Evolutionary conservation across 208 protist genomes (phyloP), one percentile per base, ranked within the genome.

Genomic region (Leptomonas pyrrhocoris): DNA sequence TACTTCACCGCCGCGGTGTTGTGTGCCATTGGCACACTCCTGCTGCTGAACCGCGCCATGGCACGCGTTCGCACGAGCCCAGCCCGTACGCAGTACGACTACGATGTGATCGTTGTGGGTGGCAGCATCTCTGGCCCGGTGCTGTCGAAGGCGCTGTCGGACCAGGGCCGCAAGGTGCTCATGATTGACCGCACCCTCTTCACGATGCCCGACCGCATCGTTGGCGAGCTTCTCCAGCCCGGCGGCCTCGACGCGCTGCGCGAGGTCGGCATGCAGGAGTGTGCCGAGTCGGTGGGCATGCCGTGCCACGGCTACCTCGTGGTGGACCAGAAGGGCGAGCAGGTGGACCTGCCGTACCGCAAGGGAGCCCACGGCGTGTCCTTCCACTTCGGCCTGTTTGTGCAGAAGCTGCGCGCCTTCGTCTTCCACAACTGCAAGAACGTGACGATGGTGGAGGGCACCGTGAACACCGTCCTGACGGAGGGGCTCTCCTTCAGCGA

Each of bases 191-290:
- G 94, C 48, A 79, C 87, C 38, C 77, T 98, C 27, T 96, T 94
- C 75, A 90, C 74, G 21, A 89, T 93, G 53, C 96, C 97, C 11
- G 91, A 99, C 74, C 89, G 95, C 64, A 98, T 99, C 66, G 88
- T 98, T 28, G 97, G 97, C 42, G 97, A 99, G 77, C 86, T 99
- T 19, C 86, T 99, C 54, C 97, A 99, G 81, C 97, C 97, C 12
- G 96, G 95, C 55, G 97, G 97, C 57, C 57, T 98, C 18, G 62
- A 86, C 45, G 81, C 77, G 34, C 88, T 99, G 46, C 77, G 71
- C 64, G 60, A 93, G 71, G 62, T 98, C 0, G 91, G 94, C 38
- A 93, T 98, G 80, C 85, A 92, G 70, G 74, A 85, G n/a, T 97
- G 92, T 73, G 82, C 92, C 18, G 77, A 76, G 43, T 87, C 81